Evolutionary conservation across 805 yeast species (phyloP).

Genomic region (Teunomyces gatunensis): DNA sequence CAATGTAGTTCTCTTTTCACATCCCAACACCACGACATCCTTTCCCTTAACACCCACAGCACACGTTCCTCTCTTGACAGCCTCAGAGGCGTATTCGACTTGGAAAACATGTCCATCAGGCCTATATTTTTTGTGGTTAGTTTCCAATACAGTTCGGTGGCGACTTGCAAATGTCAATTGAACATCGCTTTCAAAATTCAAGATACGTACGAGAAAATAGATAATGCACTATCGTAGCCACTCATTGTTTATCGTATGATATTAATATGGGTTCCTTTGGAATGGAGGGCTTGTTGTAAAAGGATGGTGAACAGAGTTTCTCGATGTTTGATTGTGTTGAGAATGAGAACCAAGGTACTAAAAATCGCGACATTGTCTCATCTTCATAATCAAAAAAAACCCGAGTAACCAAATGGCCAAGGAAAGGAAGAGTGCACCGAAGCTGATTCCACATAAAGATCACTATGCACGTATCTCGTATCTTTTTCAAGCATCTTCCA

Average conservation of each 20-base stretch:
- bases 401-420: background rate
- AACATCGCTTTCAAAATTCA: background rate
- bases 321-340: background rate
- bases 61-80: constrained; percentile 97
- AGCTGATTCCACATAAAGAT: constrained; percentile 49
- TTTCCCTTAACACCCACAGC: constrained; percentile 96
- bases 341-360: background rate
- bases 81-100: constrained; percentile 96
- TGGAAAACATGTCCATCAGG: constrained; percentile 99
- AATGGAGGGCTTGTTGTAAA: background rate
- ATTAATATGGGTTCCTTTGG: background rate
- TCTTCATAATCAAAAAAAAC: background rate
- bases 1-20: constrained; percentile 93
- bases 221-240: constrained; percentile 98
- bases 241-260: constrained; percentile 54
- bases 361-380: constrained; percentile 4
- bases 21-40: constrained; percentile 86
- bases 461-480: constrained; percentile 59
- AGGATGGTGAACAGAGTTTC: background rate
- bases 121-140: constrained; percentile 33
- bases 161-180: background rate
- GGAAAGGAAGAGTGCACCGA: constrained; percentile 28
- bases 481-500: constrained; percentile 53
- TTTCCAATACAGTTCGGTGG: constrained; percentile 1
- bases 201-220: constrained; percentile 82